These are phyloP conservation scores for Petunia hybrid DNA, from an alignment of 305 asterid species.

Conservation along the genomic window DNA sequence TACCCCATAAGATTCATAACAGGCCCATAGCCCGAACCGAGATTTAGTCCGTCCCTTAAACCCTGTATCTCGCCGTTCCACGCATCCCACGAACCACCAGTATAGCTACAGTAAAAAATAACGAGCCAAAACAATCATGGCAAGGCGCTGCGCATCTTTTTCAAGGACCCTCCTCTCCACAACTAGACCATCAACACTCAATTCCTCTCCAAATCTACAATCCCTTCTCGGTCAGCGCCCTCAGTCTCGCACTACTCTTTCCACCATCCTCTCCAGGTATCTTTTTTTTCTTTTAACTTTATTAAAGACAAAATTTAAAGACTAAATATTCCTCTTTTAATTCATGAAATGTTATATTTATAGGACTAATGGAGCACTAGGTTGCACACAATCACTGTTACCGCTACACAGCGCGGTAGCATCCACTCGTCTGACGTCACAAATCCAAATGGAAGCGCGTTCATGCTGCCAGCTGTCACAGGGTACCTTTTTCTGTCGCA, in stretches of 20 bases:
- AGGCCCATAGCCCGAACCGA: constrained; percentile 20
- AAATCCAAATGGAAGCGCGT: constrained; percentile 44
- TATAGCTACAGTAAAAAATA: background rate
- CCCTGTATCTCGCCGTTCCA: constrained; percentile 10
- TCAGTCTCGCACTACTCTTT: constrained; percentile 41
- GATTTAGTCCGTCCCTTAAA: background rate
- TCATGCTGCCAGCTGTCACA: constrained; percentile 50
- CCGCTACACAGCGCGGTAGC: constrained; percentile 47
- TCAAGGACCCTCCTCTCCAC: constrained; percentile 42
- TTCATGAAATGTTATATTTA: background rate
- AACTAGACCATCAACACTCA: constrained; percentile 37
- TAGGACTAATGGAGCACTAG: constrained; percentile 45
- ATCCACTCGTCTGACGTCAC: constrained; percentile 45
- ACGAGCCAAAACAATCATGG: constrained; percentile 34
- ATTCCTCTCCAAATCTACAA: constrained; percentile 33
- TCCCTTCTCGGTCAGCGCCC: constrained; percentile 35
- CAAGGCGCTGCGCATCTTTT: constrained; percentile 44
- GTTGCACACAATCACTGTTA: constrained; percentile 47
- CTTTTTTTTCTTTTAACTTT: background rate
- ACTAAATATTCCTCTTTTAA: background rate
- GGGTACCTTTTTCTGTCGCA: constrained; percentile 51
- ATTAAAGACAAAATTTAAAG: background rate
- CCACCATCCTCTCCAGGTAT: constrained; percentile 44
- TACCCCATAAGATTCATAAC: background rate
- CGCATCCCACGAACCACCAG: background rate